Base-by-base conservation (phyloP, 345 rosid species). In the Sonneratia alba region DNA sequence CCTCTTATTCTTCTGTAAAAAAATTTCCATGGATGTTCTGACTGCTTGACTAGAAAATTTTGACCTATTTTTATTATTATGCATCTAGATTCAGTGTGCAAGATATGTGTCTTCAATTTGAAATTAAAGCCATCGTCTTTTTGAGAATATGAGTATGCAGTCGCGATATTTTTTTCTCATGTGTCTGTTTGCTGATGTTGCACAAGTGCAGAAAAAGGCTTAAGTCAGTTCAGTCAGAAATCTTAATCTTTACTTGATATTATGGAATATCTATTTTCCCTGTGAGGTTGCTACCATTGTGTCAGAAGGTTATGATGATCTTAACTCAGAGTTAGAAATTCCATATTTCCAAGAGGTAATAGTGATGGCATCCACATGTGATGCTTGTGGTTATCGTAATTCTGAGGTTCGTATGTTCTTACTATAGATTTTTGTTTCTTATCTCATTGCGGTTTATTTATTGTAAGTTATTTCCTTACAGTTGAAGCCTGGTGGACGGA, bases 311-410 rank as follows among this genome's bases (percentile, higher is more conserved):
- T 59, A 56, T 78, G 80, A 82, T 76, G 47, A 62, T 67, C 88
- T 85, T 90, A 81, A 87, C 85, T 53, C 32, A 42, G 49, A 27
- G 38, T 71, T 68, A 94, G 98, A 84, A 42, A 94, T 94, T 79
- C 98, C 98, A 49, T 94, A 94, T 79, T 94, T 91, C 79, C 96
- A 91, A 74, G 98, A 94, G 80, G 98, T 94, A 72, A 95, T 91
- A 70, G 97, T 91, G 83, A 94, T 94, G 98, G 96, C 98, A 73
- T 90, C 97, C 21, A 83, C 92, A 11, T 90, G 97, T 66, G 97
- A 90, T 68, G 73, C 78, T 22, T 94, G 97, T 83, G 98, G 98
- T 71, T 94, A 91, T 73, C 93, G 98, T 61, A 95, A 82, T 77
- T 95, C 99, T 73, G 96, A 95, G 99, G 99, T 95, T 70, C 47